Evolutionary conservation across 108 stramenopile species (phyloP).

Genomic region (Cyclotella choctawhatcheeana): DNA sequence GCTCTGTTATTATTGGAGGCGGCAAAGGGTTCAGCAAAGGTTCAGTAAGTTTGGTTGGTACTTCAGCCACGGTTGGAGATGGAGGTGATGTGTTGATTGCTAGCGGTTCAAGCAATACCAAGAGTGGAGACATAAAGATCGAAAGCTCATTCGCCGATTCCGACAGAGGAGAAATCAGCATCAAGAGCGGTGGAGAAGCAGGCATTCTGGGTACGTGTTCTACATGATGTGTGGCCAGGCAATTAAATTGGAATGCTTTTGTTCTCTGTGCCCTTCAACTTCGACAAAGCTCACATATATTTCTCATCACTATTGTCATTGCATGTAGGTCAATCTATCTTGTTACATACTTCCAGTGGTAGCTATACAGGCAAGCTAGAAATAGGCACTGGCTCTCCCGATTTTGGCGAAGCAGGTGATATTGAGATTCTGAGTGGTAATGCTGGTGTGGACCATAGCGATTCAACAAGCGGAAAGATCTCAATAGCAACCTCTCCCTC

Average conservation of each 20-base stretch:
- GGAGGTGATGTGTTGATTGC: constrained; percentile 24
- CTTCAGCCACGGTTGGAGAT: not conserved
- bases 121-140: constrained; percentile 16
- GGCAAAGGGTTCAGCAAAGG: constrained; percentile 5
- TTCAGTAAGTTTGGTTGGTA: constrained; percentile 14
- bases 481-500: constrained; percentile 3
- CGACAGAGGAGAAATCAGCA: constrained; percentile 6
- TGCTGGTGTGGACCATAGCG: not conserved
- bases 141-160: constrained; percentile 11
- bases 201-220: not conserved
- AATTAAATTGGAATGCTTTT: too few relatives aligned
- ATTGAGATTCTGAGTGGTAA: constrained; percentile 21
- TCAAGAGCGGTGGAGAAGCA: constrained; percentile 13
- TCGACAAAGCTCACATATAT: not conserved
- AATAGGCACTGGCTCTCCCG: constrained; percentile 21
- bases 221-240: not conserved
- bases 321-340: not conserved
- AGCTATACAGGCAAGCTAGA: constrained; percentile 11
- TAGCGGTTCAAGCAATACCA: constrained; percentile 11
- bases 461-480: constrained; percentile 10
- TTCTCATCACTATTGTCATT: not conserved
- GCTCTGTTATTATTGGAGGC: constrained; percentile 7
- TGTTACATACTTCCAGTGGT: not conserved
- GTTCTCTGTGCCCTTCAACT: too few relatives aligned
- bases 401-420: constrained; percentile 26